Evolutionary conservation across 2,329 filamentous ascomycete species (phyloP), one percentile per base, ranked within the genome.

Genomic region (Hyphodiscus sp.): DNA sequence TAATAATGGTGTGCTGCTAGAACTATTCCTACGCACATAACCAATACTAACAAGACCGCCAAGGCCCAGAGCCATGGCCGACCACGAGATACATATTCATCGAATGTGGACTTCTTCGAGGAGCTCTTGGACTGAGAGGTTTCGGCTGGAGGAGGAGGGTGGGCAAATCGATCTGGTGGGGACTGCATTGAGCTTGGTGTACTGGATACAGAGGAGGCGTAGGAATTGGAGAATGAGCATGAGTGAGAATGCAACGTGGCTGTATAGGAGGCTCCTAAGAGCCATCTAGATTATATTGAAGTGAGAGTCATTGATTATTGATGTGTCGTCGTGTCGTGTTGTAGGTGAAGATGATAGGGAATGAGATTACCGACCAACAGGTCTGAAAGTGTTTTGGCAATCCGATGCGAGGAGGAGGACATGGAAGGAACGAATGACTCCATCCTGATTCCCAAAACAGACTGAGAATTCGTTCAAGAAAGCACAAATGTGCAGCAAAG

Each of bases 1-100:
- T 62, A 66, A 42, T 64, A 62, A 23, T 58, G 44, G 45, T 66
- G 65, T 18, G 58, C 52, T 30, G 49, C 56, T 50, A 61, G 62
- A 15, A 65, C 7, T 13, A 67, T 54, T 9, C 65, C 61, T 29
- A 62, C 41, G 20, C 60, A 46, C 49, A 63, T 64, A 18, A 57
- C 49, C 8, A 52, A 41, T 10, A 64, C 18, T 15, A 61, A 45
- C 8, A 61, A 10, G 20, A 58, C 23, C 4, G 55, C 58, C n/a
- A 63, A 47, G 10, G 48, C 30, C 13, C 47, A 47, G 1, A 65
- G 54, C 45, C 57, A 61, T 20, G 49, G 55, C 4, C 57, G 56
- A 45, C 58, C 54, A 20, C 54, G 59, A 11, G 41, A 45, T 5
- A 58, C 18, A 46, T 56, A 57, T 30, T 45, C 26, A 10, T 51